phyloP scores from a whole-genome alignment of 208 protist genomes.

The Acanthamoeba lenticulata region DNA sequence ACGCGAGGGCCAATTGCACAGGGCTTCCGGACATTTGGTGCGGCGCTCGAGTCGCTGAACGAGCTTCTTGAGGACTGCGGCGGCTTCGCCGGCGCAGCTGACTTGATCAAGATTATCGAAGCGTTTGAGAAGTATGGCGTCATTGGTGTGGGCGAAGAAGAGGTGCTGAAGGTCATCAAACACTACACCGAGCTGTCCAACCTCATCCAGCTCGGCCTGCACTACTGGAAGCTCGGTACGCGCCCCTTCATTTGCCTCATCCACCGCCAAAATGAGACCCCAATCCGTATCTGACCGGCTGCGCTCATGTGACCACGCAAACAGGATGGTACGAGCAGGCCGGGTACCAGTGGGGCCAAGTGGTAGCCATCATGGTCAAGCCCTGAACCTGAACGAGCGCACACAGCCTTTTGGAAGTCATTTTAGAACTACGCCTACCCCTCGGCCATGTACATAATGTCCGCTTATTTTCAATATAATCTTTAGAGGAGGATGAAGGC shows the following conservation, averaged over 20 bases:
- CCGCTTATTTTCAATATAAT: no score
- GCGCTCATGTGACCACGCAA: background rate
- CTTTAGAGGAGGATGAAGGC: background rate
- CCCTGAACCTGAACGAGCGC: no score
- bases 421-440: no score
- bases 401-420: no score
- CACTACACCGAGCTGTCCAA: slow-evolving; percentile 29
- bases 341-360: background rate
- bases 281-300: background rate
- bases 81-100: background rate
- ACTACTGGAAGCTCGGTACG: slow-evolving; percentile 54
- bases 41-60: background rate
- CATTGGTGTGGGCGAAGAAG: background rate
- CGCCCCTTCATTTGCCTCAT: background rate
- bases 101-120: slow-evolving; percentile 11
- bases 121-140: slow-evolving; percentile 44
- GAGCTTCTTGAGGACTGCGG: slow-evolving; percentile 52
- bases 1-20: background rate
- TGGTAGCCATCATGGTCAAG: slow-evolving; percentile 24
- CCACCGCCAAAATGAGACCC: background rate
- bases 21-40: slow-evolving; percentile 18
- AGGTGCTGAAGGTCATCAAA: slow-evolving; percentile 46
- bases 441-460: no score
- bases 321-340: slow-evolving; percentile 44
- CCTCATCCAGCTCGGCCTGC: background rate